phyloP scores from a whole-genome alignment of 306 rosid species.

The Mimosa pudica region DNA sequence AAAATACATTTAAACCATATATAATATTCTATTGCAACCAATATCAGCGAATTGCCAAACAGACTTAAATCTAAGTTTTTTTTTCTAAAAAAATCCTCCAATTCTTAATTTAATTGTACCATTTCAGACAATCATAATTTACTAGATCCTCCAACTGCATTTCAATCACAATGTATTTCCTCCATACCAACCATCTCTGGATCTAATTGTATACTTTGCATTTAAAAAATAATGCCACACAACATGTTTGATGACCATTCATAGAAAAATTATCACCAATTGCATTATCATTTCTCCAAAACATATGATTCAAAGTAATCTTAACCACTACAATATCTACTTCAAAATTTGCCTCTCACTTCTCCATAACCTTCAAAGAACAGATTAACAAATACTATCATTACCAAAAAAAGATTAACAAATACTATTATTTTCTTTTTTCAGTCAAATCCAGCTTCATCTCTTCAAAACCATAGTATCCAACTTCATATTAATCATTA shows the following conservation, averaged over 20 bases:
- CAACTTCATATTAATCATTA: too few relatives aligned
- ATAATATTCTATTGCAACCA: not conserved
- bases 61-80: too few relatives aligned
- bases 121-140: not conserved
- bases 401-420: not conserved
- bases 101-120: too few relatives aligned
- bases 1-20: not conserved
- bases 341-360: too few relatives aligned
- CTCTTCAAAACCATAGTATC: too few relatives aligned
- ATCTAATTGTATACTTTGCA: not conserved
- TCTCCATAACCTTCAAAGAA: not conserved
- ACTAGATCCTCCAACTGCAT: not conserved
- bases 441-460: too few relatives aligned
- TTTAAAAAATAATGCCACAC: not conserved
- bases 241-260: not conserved
- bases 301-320: not conserved
- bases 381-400: not conserved
- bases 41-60: not conserved
- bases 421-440: too few relatives aligned
- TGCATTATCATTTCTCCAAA: not conserved
- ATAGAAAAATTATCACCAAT: not conserved
- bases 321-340: not conserved
- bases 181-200: too few relatives aligned
- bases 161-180: not conserved
- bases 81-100: too few relatives aligned